A percentile compares a stretch with the other conserved stretches of the same genome.
Conservation (phyloP, 371 early-diverging fungal genomes). For the Zopfochytrium polystomum region DNA sequence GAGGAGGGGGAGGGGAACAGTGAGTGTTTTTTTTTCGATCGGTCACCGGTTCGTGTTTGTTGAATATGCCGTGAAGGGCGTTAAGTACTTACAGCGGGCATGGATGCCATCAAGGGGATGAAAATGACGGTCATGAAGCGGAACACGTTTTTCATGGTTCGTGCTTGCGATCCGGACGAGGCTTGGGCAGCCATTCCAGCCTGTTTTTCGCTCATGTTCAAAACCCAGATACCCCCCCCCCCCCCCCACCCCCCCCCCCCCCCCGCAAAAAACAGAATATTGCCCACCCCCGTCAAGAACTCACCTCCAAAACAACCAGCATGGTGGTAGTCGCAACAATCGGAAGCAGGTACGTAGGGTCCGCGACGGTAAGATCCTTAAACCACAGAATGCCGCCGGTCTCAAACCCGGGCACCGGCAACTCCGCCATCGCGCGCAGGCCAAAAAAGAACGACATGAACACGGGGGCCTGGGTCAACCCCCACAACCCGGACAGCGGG, state of each 20-base stretch:
- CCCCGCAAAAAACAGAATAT: no score
- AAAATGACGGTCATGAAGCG: slow-evolving; percentile 61
- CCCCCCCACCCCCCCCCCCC: no score
- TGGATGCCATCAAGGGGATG: slow-evolving; percentile 65
- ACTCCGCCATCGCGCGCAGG: slow-evolving; percentile 71
- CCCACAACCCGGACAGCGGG: slow-evolving; percentile 48
- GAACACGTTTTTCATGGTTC: slow-evolving; percentile 64
- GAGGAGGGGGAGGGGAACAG: slow-evolving; percentile 15
- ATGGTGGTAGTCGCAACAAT: slow-evolving; percentile 68
- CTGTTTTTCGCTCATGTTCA: no score
- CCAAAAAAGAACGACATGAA: slow-evolving; percentile 89
- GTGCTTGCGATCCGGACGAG: slow-evolving; percentile 17
- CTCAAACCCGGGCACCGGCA: slow-evolving; percentile 78
- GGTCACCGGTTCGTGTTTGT: no score
- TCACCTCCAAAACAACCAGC: slow-evolving; percentile 71
- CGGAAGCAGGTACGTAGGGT: slow-evolving; percentile 83
- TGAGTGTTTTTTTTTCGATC: no score
- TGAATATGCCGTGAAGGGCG: slow-evolving; percentile 2
- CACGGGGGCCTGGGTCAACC: slow-evolving; percentile 74
- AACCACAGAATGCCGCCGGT: slow-evolving; percentile 83
- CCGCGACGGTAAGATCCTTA: slow-evolving; percentile 72
- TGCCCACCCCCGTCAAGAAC: no score
- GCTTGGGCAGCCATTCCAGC: slow-evolving; percentile 20
- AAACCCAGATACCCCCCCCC: no score
- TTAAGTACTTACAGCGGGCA: slow-evolving; percentile 70